Evolutionary conservation across 139 green algal species (phyloP).

Genomic region (Diplosphaera chodatii): DNA sequence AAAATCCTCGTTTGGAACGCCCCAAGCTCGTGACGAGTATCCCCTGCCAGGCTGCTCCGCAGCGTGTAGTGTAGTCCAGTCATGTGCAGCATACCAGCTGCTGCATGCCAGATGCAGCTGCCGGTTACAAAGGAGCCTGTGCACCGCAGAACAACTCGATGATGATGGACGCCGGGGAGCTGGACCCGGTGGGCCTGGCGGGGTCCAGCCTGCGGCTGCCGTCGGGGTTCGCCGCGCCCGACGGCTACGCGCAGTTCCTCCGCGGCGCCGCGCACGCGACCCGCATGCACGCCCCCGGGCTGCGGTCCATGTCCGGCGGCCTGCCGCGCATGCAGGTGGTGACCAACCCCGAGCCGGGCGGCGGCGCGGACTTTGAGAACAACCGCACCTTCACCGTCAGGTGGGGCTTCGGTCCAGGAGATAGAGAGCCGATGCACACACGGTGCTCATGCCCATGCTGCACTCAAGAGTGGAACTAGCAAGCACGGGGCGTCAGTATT

Average conservation of each 20-base stretch:
- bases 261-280: neutral
- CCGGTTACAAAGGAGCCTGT: too few relatives aligned
- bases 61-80: too few relatives aligned
- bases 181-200: neutral
- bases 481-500: too few relatives aligned
- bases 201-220: neutral
- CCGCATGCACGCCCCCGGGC: neutral
- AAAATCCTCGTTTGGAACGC: too few relatives aligned
- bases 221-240: neutral
- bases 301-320: neutral
- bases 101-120: too few relatives aligned
- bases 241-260: neutral
- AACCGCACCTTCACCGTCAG: neutral
- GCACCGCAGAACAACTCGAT: neutral
- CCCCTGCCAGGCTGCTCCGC: too few relatives aligned
- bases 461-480: too few relatives aligned
- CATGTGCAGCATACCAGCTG: too few relatives aligned
- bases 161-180: neutral
- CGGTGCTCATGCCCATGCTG: too few relatives aligned
- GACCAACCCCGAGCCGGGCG: neutral
- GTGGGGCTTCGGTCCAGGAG: neutral
- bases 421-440: too few relatives aligned
- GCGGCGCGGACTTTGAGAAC: neutral
- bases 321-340: neutral
- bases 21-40: too few relatives aligned